phyloP scores from a whole-genome alignment of 495 filamentous ascomycete genomes.

The Tuber melanosporum region DNA sequence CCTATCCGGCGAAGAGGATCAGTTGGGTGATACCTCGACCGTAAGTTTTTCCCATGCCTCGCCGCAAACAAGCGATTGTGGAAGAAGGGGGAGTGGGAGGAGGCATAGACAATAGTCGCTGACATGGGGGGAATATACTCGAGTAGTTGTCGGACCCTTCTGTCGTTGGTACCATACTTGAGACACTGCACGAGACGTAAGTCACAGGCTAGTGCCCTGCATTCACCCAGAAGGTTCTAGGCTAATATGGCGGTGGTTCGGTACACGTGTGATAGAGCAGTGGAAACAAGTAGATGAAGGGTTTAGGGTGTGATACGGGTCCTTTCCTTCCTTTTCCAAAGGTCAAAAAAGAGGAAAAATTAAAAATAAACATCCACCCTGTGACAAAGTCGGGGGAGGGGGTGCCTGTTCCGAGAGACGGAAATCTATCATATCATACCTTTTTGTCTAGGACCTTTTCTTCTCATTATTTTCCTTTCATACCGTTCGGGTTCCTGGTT shows the following conservation, averaged over 20 bases:
- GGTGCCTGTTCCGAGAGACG: neutral
- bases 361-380: neutral
- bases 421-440: neutral
- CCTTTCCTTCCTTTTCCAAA: neutral
- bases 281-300: conserved; percentile 13
- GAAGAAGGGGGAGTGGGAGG: neutral
- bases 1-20: conserved; percentile 90
- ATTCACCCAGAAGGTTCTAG: neutral
- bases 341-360: neutral
- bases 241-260: neutral
- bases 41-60: conserved; percentile 38
- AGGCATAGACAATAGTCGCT: neutral
- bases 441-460: neutral
- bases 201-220: neutral
- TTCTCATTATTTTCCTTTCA: neutral
- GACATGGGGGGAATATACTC: neutral
- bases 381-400: neutral
- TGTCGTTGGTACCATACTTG: conserved; percentile 84
- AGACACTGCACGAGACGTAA: conserved; percentile 56
- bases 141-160: conserved; percentile 66
- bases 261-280: conserved; percentile 4
- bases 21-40: conserved; percentile 86
- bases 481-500: neutral
- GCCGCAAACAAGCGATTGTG: neutral
- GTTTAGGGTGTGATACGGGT: neutral